Percentiles rank a stretch among this genome's conserved stretches.
Evolutionary conservation across 768 basidiomycete species (phyloP).

Genomic region (Trametes cinnabarina): DNA sequence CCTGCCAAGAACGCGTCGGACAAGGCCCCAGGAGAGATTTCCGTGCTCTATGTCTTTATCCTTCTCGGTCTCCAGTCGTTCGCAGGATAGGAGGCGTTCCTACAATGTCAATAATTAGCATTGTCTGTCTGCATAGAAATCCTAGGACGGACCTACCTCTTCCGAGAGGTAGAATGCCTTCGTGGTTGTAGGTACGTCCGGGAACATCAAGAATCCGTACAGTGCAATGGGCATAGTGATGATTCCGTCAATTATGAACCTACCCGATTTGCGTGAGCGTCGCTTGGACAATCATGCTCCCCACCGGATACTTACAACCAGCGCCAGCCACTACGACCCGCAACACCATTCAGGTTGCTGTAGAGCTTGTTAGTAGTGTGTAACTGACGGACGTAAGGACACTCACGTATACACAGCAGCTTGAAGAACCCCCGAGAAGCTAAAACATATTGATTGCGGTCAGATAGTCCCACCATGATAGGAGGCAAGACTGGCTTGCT

Average conservation of each 20-base stretch:
- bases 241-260: slow-evolving; percentile 68
- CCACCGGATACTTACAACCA: slow-evolving; percentile 48
- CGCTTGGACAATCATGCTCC: background rate
- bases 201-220: slow-evolving; percentile 72
- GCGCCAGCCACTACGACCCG: slow-evolving; percentile 63
- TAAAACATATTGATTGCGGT: slow-evolving; percentile 22
- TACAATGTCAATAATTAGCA: slow-evolving; percentile 23
- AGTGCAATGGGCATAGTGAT: slow-evolving; percentile 70
- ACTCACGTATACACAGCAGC: slow-evolving; percentile 58
- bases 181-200: slow-evolving; percentile 65
- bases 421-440: slow-evolving; percentile 66
- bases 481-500: slow-evolving; percentile 12
- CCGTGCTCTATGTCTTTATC: slow-evolving; percentile 40
- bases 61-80: slow-evolving; percentile 42
- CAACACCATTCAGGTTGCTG: slow-evolving; percentile 52
- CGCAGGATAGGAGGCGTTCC: slow-evolving; percentile 54
- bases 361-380: background rate
- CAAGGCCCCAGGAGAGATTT: slow-evolving; percentile 46
- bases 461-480: background rate
- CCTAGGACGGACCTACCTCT: slow-evolving; percentile 41
- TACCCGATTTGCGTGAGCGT: slow-evolving; percentile 20
- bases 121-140: background rate
- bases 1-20: slow-evolving; percentile 48
- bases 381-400: background rate
- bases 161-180: slow-evolving; percentile 60